Conservation (phyloP, 768 basidiomycete species). For the Psilocybe azurescens region DNA sequence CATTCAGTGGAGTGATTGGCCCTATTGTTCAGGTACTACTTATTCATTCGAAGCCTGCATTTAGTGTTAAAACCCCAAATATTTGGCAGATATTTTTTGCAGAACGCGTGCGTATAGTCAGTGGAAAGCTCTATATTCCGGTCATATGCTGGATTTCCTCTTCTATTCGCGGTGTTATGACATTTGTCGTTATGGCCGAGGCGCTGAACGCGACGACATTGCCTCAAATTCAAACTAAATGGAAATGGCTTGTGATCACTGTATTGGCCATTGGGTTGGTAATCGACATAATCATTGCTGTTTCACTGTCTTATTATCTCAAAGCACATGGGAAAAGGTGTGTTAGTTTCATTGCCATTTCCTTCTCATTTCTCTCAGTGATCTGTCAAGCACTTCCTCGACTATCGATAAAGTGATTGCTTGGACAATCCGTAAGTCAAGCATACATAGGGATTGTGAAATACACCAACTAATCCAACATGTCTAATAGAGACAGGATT, state of each 20-base stretch:
- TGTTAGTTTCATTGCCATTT: too few species aligned
- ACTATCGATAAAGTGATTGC: background rate
- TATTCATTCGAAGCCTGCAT: background rate
- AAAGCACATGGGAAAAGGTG: background rate
- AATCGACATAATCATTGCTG: background rate
- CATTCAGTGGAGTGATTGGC: constrained; percentile 6
- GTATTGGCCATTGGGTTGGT: background rate
- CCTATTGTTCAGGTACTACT: constrained; percentile 4
- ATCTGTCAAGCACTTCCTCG: background rate
- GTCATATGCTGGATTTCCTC: background rate
- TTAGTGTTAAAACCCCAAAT: background rate
- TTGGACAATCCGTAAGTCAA: background rate
- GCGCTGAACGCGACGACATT: background rate
- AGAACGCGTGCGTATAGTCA: background rate
- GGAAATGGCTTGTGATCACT: background rate
- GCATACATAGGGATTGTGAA: too few species aligned
- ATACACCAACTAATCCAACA: too few species aligned
- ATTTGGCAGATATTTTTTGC: constrained; percentile 8
- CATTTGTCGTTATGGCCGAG: background rate
- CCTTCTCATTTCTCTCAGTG: background rate
- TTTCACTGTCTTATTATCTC: background rate
- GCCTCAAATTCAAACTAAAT: background rate
- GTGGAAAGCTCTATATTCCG: background rate
- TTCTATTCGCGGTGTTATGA: background rate
- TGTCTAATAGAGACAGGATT: background rate